phyloP scores from a whole-genome alignment of 2,329 filamentous ascomycete species.

The Spiromastix sp. region DNA sequence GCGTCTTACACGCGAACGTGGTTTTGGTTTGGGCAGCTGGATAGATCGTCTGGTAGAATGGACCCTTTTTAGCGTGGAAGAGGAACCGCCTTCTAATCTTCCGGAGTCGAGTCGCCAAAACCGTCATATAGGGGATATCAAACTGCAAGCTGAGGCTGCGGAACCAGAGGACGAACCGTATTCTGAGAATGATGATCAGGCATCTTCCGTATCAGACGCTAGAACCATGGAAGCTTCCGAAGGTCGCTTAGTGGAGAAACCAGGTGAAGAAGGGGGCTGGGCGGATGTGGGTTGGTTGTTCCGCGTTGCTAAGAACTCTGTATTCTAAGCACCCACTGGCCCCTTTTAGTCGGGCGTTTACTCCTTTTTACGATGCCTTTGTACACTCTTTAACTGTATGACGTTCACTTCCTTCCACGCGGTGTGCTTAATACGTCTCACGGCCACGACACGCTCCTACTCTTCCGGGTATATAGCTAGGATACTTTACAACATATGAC shows the following conservation, averaged over 20 bases:
- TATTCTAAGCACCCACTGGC: conserved; percentile 8
- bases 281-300: conserved; percentile 49
- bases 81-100: conserved; percentile 24
- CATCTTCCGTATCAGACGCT: too few relatives aligned
- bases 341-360: background rate
- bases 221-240: conserved; percentile 7
- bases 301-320: conserved; percentile 37
- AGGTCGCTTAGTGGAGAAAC: conserved; percentile 18
- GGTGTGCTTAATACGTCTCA: too few relatives aligned
- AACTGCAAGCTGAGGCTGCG: background rate
- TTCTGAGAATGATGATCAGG: conserved; percentile 7
- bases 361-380: too few relatives aligned
- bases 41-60: conserved; percentile 50
- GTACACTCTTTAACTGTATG: too few relatives aligned
- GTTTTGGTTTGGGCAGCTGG: conserved; percentile 46
- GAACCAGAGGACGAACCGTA: conserved; percentile 15
- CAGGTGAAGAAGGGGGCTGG: conserved; percentile 40
- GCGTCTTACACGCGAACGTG: conserved; percentile 39
- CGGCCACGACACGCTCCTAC: too few relatives aligned
- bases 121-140: conserved; percentile 24
- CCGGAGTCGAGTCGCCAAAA: conserved; percentile 2
- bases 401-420: too few relatives aligned
- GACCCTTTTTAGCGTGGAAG: conserved; percentile 45
- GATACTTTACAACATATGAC: too few relatives aligned
- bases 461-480: too few relatives aligned